Evolutionary conservation across 441 rosid species (phyloP).

Genomic region (Populus hybrid): DNA sequence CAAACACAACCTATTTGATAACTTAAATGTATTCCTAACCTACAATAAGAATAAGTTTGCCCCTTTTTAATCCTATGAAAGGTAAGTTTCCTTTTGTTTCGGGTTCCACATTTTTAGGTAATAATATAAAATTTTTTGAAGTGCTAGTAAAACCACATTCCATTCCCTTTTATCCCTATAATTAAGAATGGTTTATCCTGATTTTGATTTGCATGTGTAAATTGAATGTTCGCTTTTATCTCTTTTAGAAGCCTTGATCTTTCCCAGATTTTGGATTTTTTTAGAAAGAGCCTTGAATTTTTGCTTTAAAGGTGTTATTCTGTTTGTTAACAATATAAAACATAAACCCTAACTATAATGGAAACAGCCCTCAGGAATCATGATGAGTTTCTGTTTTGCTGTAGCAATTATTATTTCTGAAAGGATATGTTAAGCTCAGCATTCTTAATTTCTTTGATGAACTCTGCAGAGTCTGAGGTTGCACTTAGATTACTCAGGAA

Average conservation of each 20-base stretch:
- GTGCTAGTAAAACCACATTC: too few relatives aligned
- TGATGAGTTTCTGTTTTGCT: neutral
- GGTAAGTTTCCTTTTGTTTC: too few relatives aligned
- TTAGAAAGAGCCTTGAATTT: neutral
- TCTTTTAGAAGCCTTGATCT: neutral
- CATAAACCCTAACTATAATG: neutral
- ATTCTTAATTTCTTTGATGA: constrained; percentile 2
- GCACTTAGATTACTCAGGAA: constrained; percentile 74
- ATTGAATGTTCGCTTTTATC: too few relatives aligned
- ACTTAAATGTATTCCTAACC: too few relatives aligned
- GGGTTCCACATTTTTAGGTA: too few relatives aligned
- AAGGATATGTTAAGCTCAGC: neutral
- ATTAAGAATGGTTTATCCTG: too few relatives aligned
- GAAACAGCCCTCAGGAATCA: neutral
- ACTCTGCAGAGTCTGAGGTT: constrained; percentile 77
- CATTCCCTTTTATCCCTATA: too few relatives aligned
- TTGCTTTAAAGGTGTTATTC: neutral
- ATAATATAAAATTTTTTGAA: too few relatives aligned
- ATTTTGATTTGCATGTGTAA: too few relatives aligned
- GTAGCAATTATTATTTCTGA: neutral
- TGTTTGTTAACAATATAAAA: neutral
- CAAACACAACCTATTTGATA: too few relatives aligned
- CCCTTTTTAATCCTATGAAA: too few relatives aligned
- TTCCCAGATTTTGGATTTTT: neutral
- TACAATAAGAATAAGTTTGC: too few relatives aligned